Evolutionary conservation across 1,284 basidiomycete genomes (phyloP).

Genomic region (Cutaneotrichosporon cyanovorans): DNA sequence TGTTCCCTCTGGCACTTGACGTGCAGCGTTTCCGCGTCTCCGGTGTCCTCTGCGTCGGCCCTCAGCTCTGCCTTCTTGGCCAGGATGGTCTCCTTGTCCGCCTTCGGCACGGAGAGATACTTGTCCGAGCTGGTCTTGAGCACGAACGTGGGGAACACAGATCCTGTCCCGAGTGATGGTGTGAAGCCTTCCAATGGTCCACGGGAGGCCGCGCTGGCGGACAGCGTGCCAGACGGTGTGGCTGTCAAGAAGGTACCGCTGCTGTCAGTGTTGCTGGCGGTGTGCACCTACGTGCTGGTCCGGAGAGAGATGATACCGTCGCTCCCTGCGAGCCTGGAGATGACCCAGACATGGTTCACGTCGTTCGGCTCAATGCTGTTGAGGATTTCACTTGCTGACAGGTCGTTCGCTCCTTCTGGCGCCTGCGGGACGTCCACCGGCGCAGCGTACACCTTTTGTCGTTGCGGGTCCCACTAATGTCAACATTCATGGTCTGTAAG

Average conservation of each 20-base stretch:
- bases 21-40: constrained; percentile 72
- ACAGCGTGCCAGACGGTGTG: constrained; percentile 35
- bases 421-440: constrained; percentile 41
- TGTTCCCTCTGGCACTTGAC: constrained; percentile 86
- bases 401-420: constrained; percentile 41
- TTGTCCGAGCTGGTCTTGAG: constrained; percentile 31
- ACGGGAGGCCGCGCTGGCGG: constrained; percentile 39
- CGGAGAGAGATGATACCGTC: constrained; percentile 47
- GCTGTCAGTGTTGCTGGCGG: not conserved
- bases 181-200: constrained; percentile 45
- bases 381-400: constrained; percentile 34
- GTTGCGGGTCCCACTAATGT: constrained; percentile 37
- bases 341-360: constrained; percentile 50
- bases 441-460: constrained; percentile 41
- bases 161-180: constrained; percentile 18
- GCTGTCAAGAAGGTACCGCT: constrained; percentile 46
- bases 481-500: not conserved
- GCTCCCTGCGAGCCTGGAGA: constrained; percentile 48
- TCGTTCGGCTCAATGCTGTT: constrained; percentile 45
- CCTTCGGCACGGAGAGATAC: constrained; percentile 30
- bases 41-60: constrained; percentile 77
- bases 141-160: constrained; percentile 25
- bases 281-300: constrained; percentile 36
- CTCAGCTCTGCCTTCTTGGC: constrained; percentile 56
- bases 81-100: constrained; percentile 10